Evolutionary conservation across 2,329 filamentous ascomycete genomes (phyloP).

Genomic region (Colletotrichum sp.): DNA sequence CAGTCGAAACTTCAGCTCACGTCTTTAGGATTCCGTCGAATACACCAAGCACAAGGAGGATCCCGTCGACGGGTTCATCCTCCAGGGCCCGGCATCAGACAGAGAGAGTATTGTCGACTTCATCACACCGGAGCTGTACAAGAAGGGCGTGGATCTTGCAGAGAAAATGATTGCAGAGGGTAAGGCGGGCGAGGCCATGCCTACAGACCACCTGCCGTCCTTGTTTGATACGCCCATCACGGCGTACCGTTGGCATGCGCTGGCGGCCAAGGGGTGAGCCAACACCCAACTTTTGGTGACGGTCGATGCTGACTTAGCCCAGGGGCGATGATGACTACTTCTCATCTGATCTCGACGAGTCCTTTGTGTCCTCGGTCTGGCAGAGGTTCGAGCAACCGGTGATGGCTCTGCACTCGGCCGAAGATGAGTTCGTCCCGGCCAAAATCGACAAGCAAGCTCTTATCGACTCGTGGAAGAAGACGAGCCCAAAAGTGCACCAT

Average conservation of each 20-base stretch:
- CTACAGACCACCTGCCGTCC: slow-evolving; percentile 45
- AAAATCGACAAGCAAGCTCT: slow-evolving; percentile 62
- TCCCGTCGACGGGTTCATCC: slow-evolving; percentile 75
- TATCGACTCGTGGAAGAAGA: slow-evolving; percentile 60
- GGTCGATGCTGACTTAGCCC: background rate
- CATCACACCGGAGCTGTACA: slow-evolving; percentile 47
- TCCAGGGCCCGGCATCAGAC: slow-evolving; percentile 83
- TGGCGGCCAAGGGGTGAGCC: slow-evolving; percentile 55
- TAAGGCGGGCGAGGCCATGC: slow-evolving; percentile 59
- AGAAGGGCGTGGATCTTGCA: slow-evolving; percentile 53
- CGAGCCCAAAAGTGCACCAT: slow-evolving; percentile 51
- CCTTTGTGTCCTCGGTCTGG: slow-evolving; percentile 68
- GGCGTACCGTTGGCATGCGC: slow-evolving; percentile 57
- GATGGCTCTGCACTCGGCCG: slow-evolving; percentile 67
- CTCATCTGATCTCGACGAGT: slow-evolving; percentile 73
- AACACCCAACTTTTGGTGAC: background rate
- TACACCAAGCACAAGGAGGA: slow-evolving; percentile 50
- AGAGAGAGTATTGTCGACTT: slow-evolving; percentile 64
- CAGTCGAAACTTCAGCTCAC: background rate
- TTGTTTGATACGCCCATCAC: slow-evolving; percentile 52
- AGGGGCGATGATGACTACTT: slow-evolving; percentile 87
- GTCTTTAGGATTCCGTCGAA: slow-evolving; percentile 58
- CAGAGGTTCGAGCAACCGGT: slow-evolving; percentile 64
- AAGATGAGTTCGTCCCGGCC: slow-evolving; percentile 69
- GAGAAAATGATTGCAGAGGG: slow-evolving; percentile 60